Conservation (phyloP, 495 filamentous ascomycete species). For the Opeltia flavorubescens region DNA sequence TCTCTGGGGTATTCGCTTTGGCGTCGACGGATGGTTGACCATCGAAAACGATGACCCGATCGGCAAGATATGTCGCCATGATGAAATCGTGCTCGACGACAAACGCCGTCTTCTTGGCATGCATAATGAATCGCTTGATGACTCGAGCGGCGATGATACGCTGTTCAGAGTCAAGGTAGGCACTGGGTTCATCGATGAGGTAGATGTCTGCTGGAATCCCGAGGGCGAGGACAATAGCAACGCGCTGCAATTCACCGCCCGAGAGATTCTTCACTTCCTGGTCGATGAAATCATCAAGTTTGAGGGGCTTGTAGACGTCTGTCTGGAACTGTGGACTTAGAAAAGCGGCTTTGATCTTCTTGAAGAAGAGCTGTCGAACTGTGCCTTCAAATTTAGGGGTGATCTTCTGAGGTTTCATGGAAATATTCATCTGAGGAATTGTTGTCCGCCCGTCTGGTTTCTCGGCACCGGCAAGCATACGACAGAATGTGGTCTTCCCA, state of each 20-base stretch:
- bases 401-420: slow-evolving; percentile 99
- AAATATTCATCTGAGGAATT: slow-evolving; percentile 88
- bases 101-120: slow-evolving; percentile 98
- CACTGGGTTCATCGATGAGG: slow-evolving; percentile 89
- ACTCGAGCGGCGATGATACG: slow-evolving; percentile 93
- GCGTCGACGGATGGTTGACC: slow-evolving; percentile 80
- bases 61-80: slow-evolving; percentile 95
- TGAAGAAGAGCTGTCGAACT: slow-evolving; percentile 89
- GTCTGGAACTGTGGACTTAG: slow-evolving; percentile 96
- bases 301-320: slow-evolving; percentile 96
- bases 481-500: slow-evolving; percentile 95
- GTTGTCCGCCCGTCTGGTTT: slow-evolving; percentile 67
- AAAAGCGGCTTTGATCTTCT: slow-evolving; percentile 95
- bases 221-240: slow-evolving; percentile 90
- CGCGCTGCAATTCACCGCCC: slow-evolving; percentile 96
- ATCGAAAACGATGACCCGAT: slow-evolving; percentile 97
- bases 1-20: slow-evolving; percentile 78
- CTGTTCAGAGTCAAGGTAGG: slow-evolving; percentile 96
- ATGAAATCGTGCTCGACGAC: slow-evolving; percentile 99
- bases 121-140: slow-evolving; percentile 99
- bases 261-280: slow-evolving; percentile 98
- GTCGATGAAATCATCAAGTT: slow-evolving; percentile 97
- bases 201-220: slow-evolving; percentile 97
- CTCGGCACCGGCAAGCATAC: slow-evolving; percentile 79
- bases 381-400: slow-evolving; percentile 94